Percentiles rank a stretch among this genome's conserved stretches.
phyloP scores from a whole-genome alignment of 805 yeast genomes.

The Cyberlindnera xylosilytica region DNA sequence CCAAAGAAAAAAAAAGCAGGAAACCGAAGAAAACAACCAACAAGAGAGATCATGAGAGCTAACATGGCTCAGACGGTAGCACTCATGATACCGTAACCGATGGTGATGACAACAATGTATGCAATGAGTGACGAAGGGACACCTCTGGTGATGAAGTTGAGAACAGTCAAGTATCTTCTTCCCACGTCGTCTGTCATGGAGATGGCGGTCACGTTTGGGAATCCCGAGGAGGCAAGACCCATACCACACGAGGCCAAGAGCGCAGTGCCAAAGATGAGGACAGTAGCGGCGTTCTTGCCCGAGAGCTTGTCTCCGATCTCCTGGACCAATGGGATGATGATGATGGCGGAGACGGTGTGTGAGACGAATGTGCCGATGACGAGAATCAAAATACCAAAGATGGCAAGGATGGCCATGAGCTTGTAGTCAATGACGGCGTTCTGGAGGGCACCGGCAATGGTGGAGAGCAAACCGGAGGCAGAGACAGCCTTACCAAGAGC shows the following conservation, averaged over 20 bases:
- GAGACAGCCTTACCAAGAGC: conserved; percentile 93
- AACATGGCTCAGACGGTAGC: no score
- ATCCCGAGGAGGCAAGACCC: conserved; percentile 97
- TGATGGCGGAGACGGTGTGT: conserved; percentile 95
- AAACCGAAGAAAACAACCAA: no score
- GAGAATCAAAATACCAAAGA: conserved; percentile 80
- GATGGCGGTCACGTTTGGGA: conserved; percentile 98
- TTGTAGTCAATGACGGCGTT: conserved; percentile 56
- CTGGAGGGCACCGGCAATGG: conserved; percentile 73
- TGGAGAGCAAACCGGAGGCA: conserved; percentile 79
- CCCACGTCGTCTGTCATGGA: conserved; percentile 92
- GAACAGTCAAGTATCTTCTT: conserved; percentile 78
- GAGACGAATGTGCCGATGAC: conserved; percentile 93
- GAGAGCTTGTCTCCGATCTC: conserved; percentile 75
- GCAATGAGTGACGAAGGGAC: conserved; percentile 82
- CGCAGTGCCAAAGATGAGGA: conserved; percentile 43
- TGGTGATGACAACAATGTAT: conserved; percentile 63
- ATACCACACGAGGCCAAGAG: conserved; percentile 87
- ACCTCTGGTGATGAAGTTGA: conserved; percentile 84
- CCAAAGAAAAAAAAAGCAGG: no score
- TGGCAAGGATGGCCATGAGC: conserved; percentile 67
- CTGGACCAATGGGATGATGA: conserved; percentile 83
- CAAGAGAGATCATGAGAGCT: no score
- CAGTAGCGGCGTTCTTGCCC: conserved; percentile 64
- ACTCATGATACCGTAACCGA: conserved; percentile 78